These are phyloP conservation scores for Hypoxylon fuscum DNA, from an alignment of 495 filamentous ascomycete genomes.

Conservation along the genomic window DNA sequence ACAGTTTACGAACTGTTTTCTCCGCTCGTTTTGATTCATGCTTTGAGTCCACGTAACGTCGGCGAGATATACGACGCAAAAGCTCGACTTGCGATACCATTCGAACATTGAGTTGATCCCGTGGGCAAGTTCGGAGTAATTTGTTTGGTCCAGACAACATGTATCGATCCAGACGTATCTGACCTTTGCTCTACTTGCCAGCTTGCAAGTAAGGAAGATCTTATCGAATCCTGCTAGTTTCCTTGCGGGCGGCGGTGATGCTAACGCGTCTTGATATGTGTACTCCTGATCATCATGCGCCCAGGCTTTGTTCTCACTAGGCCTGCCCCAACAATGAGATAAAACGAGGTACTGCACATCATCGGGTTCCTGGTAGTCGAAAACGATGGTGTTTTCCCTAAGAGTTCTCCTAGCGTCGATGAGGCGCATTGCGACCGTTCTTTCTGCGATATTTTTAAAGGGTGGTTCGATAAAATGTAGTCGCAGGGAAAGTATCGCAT, in stretches of 20 bases:
- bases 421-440: neutral
- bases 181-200: neutral
- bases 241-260: neutral
- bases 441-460: neutral
- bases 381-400: neutral
- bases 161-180: neutral
- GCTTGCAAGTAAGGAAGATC: neutral
- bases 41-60: neutral
- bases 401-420: neutral
- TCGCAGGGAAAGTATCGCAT: neutral
- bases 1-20: neutral
- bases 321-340: neutral
- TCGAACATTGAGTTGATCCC: constrained; percentile 9
- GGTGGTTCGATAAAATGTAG: neutral
- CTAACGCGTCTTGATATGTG: neutral
- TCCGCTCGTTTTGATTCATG: neutral
- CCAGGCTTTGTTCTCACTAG: neutral
- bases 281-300: neutral
- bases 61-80: neutral
- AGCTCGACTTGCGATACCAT: neutral
- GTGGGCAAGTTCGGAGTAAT: constrained; percentile 4
- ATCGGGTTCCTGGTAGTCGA: neutral
- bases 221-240: neutral
- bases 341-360: neutral
- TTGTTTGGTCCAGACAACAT: constrained; percentile 14